Base-by-base conservation (phyloP, 1,284 basidiomycete species). In the Thecaphora thlaspeos region DNA sequence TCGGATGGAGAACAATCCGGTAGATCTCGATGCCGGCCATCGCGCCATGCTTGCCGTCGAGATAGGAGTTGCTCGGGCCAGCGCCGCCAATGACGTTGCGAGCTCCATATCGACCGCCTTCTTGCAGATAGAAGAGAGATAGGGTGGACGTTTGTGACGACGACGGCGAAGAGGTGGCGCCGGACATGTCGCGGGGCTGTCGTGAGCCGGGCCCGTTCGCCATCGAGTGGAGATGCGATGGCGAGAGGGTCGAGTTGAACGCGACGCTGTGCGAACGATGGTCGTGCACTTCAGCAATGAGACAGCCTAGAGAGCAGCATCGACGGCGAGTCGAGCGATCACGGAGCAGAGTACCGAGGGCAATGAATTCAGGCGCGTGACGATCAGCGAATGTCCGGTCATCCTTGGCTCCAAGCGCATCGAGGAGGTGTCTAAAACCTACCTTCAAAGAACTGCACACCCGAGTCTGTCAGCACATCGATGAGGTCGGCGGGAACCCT, bases 231-330 rank as follows among this genome's bases (percentile, higher is more conserved):
- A 64, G 36, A 23, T 64, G 57, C n/a, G 48, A 22, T 15, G 57
- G 54, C 9, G 53, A 44, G 11, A 60, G 43, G 3, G 23, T 18
- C n/a, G 59, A 58, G 14, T 26, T 40, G 1, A 40, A 21, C 8
- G 52, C 43, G 40, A 49, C 43, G 10, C 48, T 51, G 43, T 66
- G 55, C 51, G 58, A 47, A 7, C 75, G 57, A 45, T 77, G 75
- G 37, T 77, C 75, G 41, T 76, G 74, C 1, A 77, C 62, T 41
- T 77, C 75, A 12, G 76, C 67, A 12, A 77, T 55, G 11, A 77
- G 26, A 34, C 71, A 75, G 8, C 73, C 71, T 62, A 41, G 2
- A 34, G 32, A 8, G 32, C 11, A 17, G 32, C 32, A 17, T 4
- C 15, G 32, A 34, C 15, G 17, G 32, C 32, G 32, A 8, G 7